Base-by-base conservation (phyloP, 257 asterid species). In the Solanum chiquidenum region DNA sequence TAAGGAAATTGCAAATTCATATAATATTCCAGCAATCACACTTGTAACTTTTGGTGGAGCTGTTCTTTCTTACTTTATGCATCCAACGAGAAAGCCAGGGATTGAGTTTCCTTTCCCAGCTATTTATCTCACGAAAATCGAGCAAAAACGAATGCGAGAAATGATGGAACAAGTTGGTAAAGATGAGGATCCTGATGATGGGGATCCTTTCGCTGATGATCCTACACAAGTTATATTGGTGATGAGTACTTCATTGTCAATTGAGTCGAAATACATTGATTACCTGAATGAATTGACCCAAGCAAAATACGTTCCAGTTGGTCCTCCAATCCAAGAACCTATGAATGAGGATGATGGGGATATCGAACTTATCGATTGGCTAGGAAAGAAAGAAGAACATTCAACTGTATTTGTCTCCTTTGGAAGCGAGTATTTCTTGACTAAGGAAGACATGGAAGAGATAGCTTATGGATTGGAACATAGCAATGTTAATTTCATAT, bases 241-340 rank as follows among this genome's bases (percentile, higher is more conserved):
- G 66, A 58, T 58, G 66, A 58, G 27, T 58, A 58, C 66, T 21
- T 58, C 66, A 20, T 58, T 58, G n/a, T 58, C 66, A 58, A 58
- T 58, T 20, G 66, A 58, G 27, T 20, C 66, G 2, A 58, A 58
- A 58, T 58, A 58, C 25, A 58, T 58, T 3, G 27, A 58, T 58
- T 58, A 58, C 66, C 66, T 58, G 25, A 58, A 20, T 58, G 66
- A 58, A 58, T 58, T 58, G 66, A 58, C 66, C 25, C 66, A 58
- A 58, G 25, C 66, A 58, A 58, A 58, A 0, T 58, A 58, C 25
- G 34, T 64, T 12, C 34, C 73, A 12, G 3, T 64, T 25, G 73
- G 73, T 64, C 31, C 73, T 10, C 73, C 31, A 64, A 27, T 64
- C 31, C 73, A 82, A 90, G 86, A 37, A 88, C 91, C 90, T 86